These are phyloP conservation scores for Podaxis sp. DNA, from an alignment of 768 basidiomycete genomes.

Conservation along the genomic window DNA sequence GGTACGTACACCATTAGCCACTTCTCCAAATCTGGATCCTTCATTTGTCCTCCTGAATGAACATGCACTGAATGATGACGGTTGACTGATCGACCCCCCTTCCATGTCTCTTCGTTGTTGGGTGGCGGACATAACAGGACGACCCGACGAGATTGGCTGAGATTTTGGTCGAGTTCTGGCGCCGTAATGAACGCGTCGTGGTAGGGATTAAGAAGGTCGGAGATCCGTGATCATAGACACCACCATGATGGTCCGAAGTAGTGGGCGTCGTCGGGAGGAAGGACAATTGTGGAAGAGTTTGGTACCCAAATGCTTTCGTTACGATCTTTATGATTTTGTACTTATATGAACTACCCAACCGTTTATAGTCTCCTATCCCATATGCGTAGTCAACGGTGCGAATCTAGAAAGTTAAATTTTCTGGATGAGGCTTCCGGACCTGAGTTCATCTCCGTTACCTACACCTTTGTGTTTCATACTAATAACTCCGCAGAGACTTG, in stretches of 20 bases:
- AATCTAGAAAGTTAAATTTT: neutral
- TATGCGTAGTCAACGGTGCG: neutral
- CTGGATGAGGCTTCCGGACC: neutral
- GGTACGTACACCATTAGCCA: slow-evolving; percentile 43
- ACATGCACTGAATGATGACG: neutral
- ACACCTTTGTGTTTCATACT: neutral
- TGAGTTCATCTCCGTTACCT: slow-evolving; percentile 8
- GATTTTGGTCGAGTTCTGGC: slow-evolving; percentile 88
- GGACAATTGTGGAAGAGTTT: neutral
- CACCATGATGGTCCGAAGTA: neutral
- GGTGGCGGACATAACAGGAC: slow-evolving; percentile 52
- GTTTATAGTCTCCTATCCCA: neutral
- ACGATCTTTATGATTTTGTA: neutral
- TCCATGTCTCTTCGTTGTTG: neutral
- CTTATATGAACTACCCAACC: neutral
- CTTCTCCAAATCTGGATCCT: neutral
- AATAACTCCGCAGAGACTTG: neutral
- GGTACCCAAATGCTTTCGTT: neutral
- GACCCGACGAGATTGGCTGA: slow-evolving; percentile 80
- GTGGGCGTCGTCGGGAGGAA: neutral
- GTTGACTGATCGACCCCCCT: neutral
- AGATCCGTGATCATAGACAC: slow-evolving; percentile 30
- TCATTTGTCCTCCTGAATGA: neutral
- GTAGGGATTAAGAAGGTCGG: slow-evolving; percentile 62
- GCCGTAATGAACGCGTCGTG: slow-evolving; percentile 74